Percentiles rank a stretch among this genome's conserved stretches.
Evolutionary conservation across 345 rosid genomes (phyloP).

Genomic region (Luvunga scandens): DNA sequence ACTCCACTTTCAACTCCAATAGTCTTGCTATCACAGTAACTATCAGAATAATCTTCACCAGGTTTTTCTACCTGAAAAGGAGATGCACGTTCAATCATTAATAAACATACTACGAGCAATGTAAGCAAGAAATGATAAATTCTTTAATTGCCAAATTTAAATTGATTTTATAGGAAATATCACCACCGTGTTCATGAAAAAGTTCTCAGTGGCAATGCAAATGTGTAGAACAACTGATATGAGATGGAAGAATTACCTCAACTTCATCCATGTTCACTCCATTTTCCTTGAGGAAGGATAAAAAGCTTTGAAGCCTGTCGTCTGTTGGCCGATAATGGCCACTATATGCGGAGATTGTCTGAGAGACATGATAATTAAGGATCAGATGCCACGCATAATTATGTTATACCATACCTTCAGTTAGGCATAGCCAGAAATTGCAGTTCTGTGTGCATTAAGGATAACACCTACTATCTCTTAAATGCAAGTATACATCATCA

Average conservation of each 20-base stretch:
- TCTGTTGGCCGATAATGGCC: constrained; percentile 92
- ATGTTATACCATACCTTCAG: not conserved
- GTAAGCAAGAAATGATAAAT: not conserved
- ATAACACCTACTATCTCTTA: not conserved
- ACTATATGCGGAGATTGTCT: constrained; percentile 87
- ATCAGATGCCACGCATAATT: not conserved
- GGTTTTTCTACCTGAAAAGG: constrained; percentile 54
- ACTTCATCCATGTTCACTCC: constrained; percentile 66
- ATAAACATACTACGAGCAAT: not conserved
- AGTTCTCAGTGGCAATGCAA: not conserved
- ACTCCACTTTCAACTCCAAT: not conserved
- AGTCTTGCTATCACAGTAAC: constrained; percentile 36
- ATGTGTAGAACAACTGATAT: not conserved
- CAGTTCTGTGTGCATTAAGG: not conserved
- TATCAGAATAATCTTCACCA: constrained; percentile 56
- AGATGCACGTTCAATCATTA: constrained; percentile 1
- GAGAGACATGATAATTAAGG: constrained; percentile 20
- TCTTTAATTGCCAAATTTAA: not conserved
- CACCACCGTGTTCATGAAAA: not conserved
- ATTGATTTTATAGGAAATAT: not conserved
- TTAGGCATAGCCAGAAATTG: not conserved
- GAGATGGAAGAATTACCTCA: constrained; percentile 41
- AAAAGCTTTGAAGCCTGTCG: constrained; percentile 57
- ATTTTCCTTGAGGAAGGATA: constrained; percentile 60
- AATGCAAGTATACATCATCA: not conserved